A percentile compares a stretch with the other conserved stretches of the same genome.
Conservation (phyloP, 1,284 basidiomycete genomes). For the Afroboletus lepidellus region DNA sequence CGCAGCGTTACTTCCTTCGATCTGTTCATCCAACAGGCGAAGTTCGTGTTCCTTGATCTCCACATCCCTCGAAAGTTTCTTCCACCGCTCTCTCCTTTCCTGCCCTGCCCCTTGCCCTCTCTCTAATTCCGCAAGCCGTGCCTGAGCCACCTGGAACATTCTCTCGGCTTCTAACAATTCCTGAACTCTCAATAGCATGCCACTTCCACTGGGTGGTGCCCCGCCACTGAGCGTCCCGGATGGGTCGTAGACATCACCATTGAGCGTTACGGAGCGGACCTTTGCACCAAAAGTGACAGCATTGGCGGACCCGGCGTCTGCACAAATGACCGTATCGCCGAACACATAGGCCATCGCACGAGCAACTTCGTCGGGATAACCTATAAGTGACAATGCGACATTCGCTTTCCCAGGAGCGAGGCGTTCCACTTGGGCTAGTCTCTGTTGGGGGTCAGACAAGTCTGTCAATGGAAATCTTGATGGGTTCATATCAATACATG, state of each 20-base stretch:
- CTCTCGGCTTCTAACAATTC: constrained; percentile 65
- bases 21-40: constrained; percentile 78
- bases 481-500: background rate
- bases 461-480: background rate
- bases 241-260: constrained; percentile 97
- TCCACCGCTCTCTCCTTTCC: constrained; percentile 69
- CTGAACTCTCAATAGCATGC: constrained; percentile 84
- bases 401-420: constrained; percentile 85
- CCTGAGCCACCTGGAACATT: constrained; percentile 54
- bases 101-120: constrained; percentile 54
- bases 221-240: constrained; percentile 94
- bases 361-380: constrained; percentile 82
- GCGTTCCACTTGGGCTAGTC: constrained; percentile 72
- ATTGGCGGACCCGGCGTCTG: constrained; percentile 87
- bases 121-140: constrained; percentile 56
- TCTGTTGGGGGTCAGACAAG: constrained; percentile 43
- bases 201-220: constrained; percentile 75
- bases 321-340: constrained; percentile 90
- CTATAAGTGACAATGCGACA: constrained; percentile 85
- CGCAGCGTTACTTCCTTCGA: constrained; percentile 87
- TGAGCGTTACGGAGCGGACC: constrained; percentile 86
- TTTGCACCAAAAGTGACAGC: constrained; percentile 79
- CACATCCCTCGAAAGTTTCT: constrained; percentile 63
- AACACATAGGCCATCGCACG: constrained; percentile 95
- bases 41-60: constrained; percentile 92